These are phyloP conservation scores for Calycina herbarum DNA, from an alignment of 2,329 filamentous ascomycete species.

Conservation along the genomic window DNA sequence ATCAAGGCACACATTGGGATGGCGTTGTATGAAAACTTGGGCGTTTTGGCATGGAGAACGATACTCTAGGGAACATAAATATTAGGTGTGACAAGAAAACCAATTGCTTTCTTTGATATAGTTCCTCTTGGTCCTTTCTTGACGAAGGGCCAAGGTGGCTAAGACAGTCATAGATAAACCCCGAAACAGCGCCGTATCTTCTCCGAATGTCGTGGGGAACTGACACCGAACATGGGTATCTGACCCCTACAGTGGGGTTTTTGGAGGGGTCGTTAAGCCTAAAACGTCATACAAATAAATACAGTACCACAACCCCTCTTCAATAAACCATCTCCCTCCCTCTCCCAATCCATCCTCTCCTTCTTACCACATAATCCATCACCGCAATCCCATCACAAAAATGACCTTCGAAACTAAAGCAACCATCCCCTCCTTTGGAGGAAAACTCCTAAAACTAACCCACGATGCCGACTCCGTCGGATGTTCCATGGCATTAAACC, in stretches of 20 bases:
- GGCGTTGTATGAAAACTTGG: constrained; percentile 33
- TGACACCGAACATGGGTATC: too few species aligned
- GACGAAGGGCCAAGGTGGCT: too few species aligned
- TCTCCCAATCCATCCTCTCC: neutral
- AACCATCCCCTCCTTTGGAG: constrained; percentile 88
- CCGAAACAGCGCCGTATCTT: too few species aligned
- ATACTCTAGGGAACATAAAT: neutral
- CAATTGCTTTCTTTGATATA: neutral
- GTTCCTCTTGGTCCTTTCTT: neutral
- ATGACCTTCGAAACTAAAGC: constrained; percentile 91
- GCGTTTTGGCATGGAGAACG: constrained; percentile 26
- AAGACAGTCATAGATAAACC: too few species aligned
- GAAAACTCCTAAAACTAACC: constrained; percentile 90
- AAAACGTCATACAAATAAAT: constrained; percentile 30
- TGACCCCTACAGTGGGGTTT: too few species aligned
- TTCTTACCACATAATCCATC: neutral
- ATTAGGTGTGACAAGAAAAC: neutral
- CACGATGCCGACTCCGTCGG: constrained; percentile 77
- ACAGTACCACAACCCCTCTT: constrained; percentile 7
- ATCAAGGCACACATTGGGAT: constrained; percentile 27
- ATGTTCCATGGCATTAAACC: constrained; percentile 89
- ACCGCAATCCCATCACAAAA: constrained; percentile 27
- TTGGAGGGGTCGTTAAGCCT: constrained; percentile 30
- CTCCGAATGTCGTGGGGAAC: too few species aligned
- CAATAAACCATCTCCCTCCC: neutral